Percentiles rank a stretch among this genome's conserved stretches.
These are phyloP conservation scores for Porpolomopsis calyptriformis DNA, from an alignment of 768 basidiomycete genomes.

Conservation along the genomic window DNA sequence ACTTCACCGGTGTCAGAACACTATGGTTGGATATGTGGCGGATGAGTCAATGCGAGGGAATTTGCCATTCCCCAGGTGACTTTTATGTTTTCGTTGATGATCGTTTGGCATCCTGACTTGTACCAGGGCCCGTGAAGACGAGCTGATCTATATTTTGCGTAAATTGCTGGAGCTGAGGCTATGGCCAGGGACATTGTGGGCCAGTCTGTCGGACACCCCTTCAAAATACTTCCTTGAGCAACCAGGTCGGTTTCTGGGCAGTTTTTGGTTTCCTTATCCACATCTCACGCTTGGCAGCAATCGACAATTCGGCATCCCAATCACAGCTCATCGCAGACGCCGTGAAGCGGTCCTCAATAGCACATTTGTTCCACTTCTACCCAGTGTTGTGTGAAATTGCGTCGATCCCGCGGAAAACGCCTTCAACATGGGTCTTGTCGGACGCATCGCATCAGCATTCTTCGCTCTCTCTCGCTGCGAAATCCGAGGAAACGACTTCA, in stretches of 20 bases:
- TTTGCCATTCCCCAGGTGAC: conserved; percentile 78
- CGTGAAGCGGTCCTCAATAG: conserved; percentile 62
- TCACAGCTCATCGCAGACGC: conserved; percentile 56
- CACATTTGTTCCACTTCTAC: conserved; percentile 87
- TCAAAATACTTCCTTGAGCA: conserved; percentile 41
- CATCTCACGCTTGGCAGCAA: conserved; percentile 14
- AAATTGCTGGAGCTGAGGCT: conserved; percentile 66
- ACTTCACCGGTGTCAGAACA: conserved; percentile 61
- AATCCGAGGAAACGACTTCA: conserved; percentile 6
- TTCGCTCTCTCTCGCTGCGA: conserved; percentile 7
- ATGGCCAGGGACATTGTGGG: conserved; percentile 70
- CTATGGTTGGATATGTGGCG: conserved; percentile 66
- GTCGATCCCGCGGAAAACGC: conserved; percentile 56
- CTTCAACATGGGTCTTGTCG: conserved; percentile 49
- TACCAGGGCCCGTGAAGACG: conserved; percentile 74
- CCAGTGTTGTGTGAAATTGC: conserved; percentile 68
- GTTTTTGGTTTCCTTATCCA: neutral
- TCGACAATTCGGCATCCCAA: conserved; percentile 36
- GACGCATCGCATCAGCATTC: conserved; percentile 3
- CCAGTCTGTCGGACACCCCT: conserved; percentile 58
- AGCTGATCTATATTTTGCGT: conserved; percentile 72
- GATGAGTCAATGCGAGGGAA: conserved; percentile 79
- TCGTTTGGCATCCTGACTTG: neutral
- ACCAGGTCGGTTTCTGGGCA: conserved; percentile 37
- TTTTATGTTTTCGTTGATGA: neutral